Evolutionary conservation across 1,284 basidiomycete genomes (phyloP).

Genomic region (Boletus holoroseus): DNA sequence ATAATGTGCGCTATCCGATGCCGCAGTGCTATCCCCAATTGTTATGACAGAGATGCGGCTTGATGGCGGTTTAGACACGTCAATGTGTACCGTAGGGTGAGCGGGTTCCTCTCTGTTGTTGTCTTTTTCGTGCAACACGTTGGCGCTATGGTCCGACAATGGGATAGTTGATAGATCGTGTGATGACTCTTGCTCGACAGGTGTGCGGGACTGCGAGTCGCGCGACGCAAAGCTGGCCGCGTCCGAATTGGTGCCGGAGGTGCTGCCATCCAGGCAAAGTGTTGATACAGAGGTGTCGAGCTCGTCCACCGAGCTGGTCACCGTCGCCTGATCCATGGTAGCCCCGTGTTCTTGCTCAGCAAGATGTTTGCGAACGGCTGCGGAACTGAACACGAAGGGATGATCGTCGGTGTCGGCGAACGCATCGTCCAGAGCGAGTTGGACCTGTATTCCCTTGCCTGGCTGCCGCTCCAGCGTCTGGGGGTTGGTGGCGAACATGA

Average conservation of each 20-base stretch:
- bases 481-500: conserved; percentile 14
- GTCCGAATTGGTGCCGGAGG: conserved; percentile 24
- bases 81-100: conserved; percentile 46
- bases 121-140: conserved; percentile 13
- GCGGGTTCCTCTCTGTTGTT: conserved; percentile 17
- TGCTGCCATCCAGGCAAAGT: conserved; percentile 43
- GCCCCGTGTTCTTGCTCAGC: conserved; percentile 39
- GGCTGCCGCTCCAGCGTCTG: conserved; percentile 23
- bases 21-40: not conserved
- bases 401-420: conserved; percentile 54
- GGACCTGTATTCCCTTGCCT: conserved; percentile 25
- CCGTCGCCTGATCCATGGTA: conserved; percentile 21
- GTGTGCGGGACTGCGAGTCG: conserved; percentile 20
- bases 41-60: conserved; percentile 23
- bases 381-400: conserved; percentile 49
- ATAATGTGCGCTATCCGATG: not conserved
- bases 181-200: conserved; percentile 34
- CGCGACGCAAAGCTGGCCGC: conserved; percentile 21
- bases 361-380: conserved; percentile 55
- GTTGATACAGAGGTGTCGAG: conserved; percentile 55
- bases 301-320: conserved; percentile 35
- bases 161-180: conserved; percentile 44
- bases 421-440: conserved; percentile 59
- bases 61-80: conserved; percentile 37
- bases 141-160: conserved; percentile 27